Evolutionary conservation across 129 eudicot species (phyloP).

Genomic region (Arctium lappa): DNA sequence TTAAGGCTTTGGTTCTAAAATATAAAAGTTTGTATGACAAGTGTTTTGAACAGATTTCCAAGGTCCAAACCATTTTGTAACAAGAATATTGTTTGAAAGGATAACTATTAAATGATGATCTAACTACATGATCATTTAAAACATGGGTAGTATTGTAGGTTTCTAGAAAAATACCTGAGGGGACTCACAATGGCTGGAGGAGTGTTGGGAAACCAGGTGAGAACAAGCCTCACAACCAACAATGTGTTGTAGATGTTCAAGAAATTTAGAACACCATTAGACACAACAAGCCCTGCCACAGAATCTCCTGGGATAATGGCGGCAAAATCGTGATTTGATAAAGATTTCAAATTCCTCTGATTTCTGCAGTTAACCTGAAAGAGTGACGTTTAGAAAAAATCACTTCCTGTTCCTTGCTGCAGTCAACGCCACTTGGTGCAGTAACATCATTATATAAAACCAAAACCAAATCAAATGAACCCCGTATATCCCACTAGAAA

Average conservation of each 20-base stretch:
- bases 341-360: conserved; percentile 33
- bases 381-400: not conserved
- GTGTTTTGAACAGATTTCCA: not conserved
- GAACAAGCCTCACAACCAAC: conserved; percentile 84
- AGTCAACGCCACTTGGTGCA: not conserved
- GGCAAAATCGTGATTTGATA: conserved; percentile 68
- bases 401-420: not conserved
- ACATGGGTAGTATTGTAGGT: not conserved
- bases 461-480: too few relatives aligned
- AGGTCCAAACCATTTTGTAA: not conserved
- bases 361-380: conserved; percentile 59
- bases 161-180: conserved; percentile 53
- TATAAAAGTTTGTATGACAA: too few relatives aligned
- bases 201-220: conserved; percentile 95
- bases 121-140: not conserved
- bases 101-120: not conserved
- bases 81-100: not conserved
- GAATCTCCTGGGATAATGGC: conserved; percentile 92
- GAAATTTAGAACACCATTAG: conserved; percentile 79
- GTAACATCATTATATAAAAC: not conserved
- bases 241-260: conserved; percentile 81
- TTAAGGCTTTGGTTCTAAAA: not conserved
- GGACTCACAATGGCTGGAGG: conserved; percentile 87
- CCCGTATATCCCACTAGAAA: too few relatives aligned
- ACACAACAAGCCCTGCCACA: conserved; percentile 78